phyloP scores from a whole-genome alignment of 1,284 basidiomycete genomes.

The Pascua guehoae region DNA sequence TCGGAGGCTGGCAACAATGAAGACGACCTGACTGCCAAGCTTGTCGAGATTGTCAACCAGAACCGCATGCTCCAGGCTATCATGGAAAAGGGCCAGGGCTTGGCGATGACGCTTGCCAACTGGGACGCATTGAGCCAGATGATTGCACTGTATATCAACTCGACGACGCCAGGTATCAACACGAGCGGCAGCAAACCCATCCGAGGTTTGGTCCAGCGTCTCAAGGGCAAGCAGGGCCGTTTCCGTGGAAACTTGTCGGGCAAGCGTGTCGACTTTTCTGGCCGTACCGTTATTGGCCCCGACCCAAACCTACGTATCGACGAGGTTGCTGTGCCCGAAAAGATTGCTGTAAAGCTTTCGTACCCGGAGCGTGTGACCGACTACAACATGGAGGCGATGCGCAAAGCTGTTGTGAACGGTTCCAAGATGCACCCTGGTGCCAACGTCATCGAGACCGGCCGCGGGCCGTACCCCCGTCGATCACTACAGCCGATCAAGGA shows the following conservation, averaged over 20 bases:
- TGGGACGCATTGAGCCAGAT: constrained; percentile 97
- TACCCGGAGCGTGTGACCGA: constrained; percentile 93
- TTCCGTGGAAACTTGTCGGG: constrained; percentile 98
- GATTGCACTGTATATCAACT: constrained; percentile 98
- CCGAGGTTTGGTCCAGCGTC: constrained; percentile 92
- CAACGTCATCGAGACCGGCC: constrained; percentile 73
- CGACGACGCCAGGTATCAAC: constrained; percentile 89
- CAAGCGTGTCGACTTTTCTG: constrained; percentile 99
- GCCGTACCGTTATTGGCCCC: constrained; percentile 96
- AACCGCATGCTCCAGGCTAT: constrained; percentile 91
- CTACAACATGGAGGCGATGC: constrained; percentile 81
- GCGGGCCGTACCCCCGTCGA: constrained; percentile 18
- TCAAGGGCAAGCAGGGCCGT: constrained; percentile 98
- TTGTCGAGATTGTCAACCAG: constrained; percentile 94
- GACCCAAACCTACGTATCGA: constrained; percentile 98
- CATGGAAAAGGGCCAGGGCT: constrained; percentile 80
- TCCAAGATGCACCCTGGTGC: constrained; percentile 92
- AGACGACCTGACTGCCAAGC: constrained; percentile 95
- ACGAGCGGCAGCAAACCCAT: constrained; percentile 82
- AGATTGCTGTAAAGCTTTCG: constrained; percentile 91
- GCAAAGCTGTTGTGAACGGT: constrained; percentile 80
- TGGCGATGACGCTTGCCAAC: constrained; percentile 86
- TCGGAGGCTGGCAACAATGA: constrained; percentile 95
- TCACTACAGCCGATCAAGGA: constrained; percentile 34
- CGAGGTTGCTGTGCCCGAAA: constrained; percentile 94